Evolutionary conservation across 2,329 filamentous ascomycete genomes (phyloP).

Genomic region (Bipolaris bicolor): DNA sequence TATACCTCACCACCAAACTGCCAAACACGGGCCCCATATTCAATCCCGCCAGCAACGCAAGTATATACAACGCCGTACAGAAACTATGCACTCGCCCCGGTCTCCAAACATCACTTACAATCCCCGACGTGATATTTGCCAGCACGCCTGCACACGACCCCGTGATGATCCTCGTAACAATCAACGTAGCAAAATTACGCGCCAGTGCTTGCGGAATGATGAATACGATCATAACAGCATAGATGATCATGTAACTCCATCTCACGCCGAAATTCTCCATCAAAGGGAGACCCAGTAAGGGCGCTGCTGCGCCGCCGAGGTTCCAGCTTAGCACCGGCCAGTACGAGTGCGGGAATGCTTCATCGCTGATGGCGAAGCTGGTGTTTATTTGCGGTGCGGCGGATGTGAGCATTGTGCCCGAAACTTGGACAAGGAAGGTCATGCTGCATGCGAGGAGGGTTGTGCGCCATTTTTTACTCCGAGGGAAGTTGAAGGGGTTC

Average conservation of each 20-base stretch:
- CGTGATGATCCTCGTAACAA: slow-evolving; percentile 54
- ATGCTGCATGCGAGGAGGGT: slow-evolving; percentile 54
- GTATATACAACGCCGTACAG: slow-evolving; percentile 53
- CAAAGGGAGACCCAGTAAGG: slow-evolving; percentile 51
- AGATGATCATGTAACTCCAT: slow-evolving; percentile 52
- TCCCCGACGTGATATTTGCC: slow-evolving; percentile 49
- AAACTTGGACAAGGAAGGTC: slow-evolving; percentile 43
- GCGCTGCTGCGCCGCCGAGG: slow-evolving; percentile 51
- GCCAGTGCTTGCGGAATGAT: slow-evolving; percentile 53
- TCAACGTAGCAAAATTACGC: slow-evolving; percentile 54
- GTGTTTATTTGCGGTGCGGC: slow-evolving; percentile 46
- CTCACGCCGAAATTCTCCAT: slow-evolving; percentile 55
- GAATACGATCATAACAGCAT: slow-evolving; percentile 51
- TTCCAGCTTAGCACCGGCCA: slow-evolving; percentile 53
- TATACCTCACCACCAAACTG: slow-evolving; percentile 47
- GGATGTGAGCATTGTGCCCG: slow-evolving; percentile 43
- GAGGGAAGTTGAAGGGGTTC: slow-evolving; percentile 52
- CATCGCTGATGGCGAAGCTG: slow-evolving; percentile 50
- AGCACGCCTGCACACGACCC: slow-evolving; percentile 53
- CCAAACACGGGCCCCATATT: slow-evolving; percentile 55
- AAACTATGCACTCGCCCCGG: slow-evolving; percentile 50
- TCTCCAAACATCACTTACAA: slow-evolving; percentile 48
- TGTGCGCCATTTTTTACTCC: slow-evolving; percentile 51
- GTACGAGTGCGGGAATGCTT: slow-evolving; percentile 50
- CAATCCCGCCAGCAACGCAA: slow-evolving; percentile 52